Evolutionary conservation across 768 basidiomycete species (phyloP), one percentile per base, ranked within the genome.

Genomic region (Boletus huronensis): DNA sequence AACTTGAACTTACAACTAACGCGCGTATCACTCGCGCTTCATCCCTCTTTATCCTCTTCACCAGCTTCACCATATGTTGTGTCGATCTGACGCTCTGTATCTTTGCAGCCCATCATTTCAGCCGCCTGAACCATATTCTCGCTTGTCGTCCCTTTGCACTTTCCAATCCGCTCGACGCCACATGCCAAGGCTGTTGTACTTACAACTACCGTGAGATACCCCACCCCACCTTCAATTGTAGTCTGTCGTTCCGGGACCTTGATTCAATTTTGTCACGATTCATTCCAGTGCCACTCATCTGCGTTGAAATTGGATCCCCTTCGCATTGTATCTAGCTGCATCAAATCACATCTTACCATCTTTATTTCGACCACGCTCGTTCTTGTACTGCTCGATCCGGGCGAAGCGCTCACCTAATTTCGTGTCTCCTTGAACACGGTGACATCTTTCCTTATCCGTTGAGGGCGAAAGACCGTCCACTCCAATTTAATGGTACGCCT

Each of bases 1-100:
- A 16, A 17, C 5, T 31, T 31, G n/a, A n/a, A n/a, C 34, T 34
- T 34, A 5, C 41, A 44, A 44, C n/a, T 10, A 6, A 17, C 10
- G 4, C 34, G 34, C 25, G 9, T 28, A 10, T 3, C 48, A 44
- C 21, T 32, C 17, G 17, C 11, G 11, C 11, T 55, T 32, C 58
- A 46, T 61, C 57, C 38, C 26, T 40, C 35, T 61, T 17, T 35
- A 39, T 34, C 43, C 59, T 60, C 51, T 36, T 58, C 25, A n/a
- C 21, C 21, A 55, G 8, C n/a, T 25, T 23, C 1, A 11, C 23
- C 31, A 32, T 59, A 3, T 25, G 19, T 31, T 26, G 2, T 19
- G n/a, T 32, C 9, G 29, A 9, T n/a, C 23, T 4, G 23, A 25
- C n/a, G 16, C 49, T 32, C 36, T 36, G 2, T 3, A 7, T 26